Evolutionary conservation across 2,329 filamentous ascomycete species (phyloP).

Genomic region (Ophiocordyceps unilateralis): DNA sequence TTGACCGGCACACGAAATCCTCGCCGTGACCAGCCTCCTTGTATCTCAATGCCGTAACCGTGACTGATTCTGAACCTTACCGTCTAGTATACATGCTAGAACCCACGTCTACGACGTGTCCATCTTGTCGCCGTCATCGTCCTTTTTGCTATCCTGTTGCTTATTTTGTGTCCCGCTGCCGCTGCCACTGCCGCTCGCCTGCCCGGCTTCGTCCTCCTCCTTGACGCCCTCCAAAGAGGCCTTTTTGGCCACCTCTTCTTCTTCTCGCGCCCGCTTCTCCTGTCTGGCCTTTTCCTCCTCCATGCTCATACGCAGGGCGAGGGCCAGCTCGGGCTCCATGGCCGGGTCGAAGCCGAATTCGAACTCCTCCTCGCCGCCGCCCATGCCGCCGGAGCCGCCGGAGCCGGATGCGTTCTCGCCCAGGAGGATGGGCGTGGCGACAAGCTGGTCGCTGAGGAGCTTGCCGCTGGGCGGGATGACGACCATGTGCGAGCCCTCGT

Average conservation of each 20-base stretch:
- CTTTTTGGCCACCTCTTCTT: slow-evolving; percentile 57
- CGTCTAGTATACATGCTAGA: slow-evolving; percentile 8
- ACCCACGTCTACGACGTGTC: slow-evolving; percentile 46
- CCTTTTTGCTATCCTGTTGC: slow-evolving; percentile 26
- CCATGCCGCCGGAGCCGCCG: slow-evolving; percentile 38
- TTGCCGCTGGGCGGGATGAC: slow-evolving; percentile 82
- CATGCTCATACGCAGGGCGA: slow-evolving; percentile 92
- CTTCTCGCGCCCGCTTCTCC: slow-evolving; percentile 66
- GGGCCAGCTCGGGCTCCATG: slow-evolving; percentile 80
- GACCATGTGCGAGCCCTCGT: slow-evolving; percentile 79
- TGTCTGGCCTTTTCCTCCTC: slow-evolving; percentile 93
- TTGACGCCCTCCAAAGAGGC: slow-evolving; percentile 66
- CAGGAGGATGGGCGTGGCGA: slow-evolving; percentile 76
- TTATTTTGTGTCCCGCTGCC: slow-evolving; percentile 22
- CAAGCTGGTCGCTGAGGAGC: slow-evolving; percentile 79
- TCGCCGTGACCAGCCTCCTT: background rate
- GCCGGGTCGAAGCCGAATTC: slow-evolving; percentile 77
- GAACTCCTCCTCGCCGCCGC: slow-evolving; percentile 45
- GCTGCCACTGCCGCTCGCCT: slow-evolving; percentile 19
- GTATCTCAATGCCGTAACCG: background rate
- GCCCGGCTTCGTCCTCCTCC: slow-evolving; percentile 53
- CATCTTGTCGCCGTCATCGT: slow-evolving; percentile 57
- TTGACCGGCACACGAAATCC: slow-evolving; percentile 8
- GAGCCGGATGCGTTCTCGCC: slow-evolving; percentile 52
- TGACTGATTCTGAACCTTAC: background rate